Evolutionary conservation across 176 grass and related monocot species (phyloP).

Genomic region (Dactylis glomerata): DNA sequence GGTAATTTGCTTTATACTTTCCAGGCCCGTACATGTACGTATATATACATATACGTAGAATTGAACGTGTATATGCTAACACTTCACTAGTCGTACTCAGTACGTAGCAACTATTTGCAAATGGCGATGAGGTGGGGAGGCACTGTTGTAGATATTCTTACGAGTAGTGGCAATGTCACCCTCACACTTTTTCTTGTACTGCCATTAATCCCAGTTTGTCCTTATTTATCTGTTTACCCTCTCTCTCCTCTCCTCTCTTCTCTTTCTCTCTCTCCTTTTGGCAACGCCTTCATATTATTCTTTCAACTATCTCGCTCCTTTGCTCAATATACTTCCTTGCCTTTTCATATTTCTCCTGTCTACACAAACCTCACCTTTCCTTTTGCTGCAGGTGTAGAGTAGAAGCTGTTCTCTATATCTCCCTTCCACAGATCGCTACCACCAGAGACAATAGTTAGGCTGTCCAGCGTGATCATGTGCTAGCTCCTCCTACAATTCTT

Average conservation of each 20-base stretch:
- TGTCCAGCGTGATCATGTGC: conserved; percentile 46
- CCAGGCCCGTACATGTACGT: not conserved
- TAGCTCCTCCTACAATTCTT: conserved; percentile 34
- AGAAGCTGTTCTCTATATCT: conserved; percentile 21
- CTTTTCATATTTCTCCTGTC: conserved; percentile 44
- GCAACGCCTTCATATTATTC: conserved; percentile 50
- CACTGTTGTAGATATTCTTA: conserved; percentile 61
- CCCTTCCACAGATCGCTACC: conserved; percentile 24
- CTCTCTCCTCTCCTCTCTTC: not conserved
- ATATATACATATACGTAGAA: not conserved
- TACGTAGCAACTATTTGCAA: conserved; percentile 28
- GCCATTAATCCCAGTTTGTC: conserved; percentile 61
- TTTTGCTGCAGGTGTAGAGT: conserved; percentile 34
- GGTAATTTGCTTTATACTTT: not conserved
- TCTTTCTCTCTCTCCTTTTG: conserved; percentile 7
- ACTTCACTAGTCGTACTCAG: not conserved
- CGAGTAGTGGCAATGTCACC: conserved; percentile 63
- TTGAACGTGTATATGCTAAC: not conserved
- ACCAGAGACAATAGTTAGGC: conserved; percentile 33
- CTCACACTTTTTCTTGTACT: conserved; percentile 68
- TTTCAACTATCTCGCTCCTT: conserved; percentile 36
- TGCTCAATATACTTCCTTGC: conserved; percentile 41
- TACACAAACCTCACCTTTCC: conserved; percentile 47
- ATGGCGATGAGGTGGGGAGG: conserved; percentile 32
- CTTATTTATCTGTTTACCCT: conserved; percentile 57